Base-by-base conservation (phyloP, 306 rosid species). In the Gastrolobium villosum region DNA sequence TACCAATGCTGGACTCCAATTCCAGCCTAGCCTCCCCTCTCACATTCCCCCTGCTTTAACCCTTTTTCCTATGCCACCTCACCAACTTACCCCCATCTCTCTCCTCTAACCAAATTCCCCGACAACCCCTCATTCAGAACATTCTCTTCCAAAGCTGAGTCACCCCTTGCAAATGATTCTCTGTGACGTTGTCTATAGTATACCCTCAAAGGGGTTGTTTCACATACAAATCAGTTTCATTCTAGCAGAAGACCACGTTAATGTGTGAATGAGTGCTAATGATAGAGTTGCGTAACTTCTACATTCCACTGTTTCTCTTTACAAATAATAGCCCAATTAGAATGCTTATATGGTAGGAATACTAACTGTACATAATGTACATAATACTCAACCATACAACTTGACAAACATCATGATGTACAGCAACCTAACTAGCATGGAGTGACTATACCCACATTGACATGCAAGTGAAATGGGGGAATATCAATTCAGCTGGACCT, bases 351-450 rank as follows among this genome's bases (percentile, higher is more conserved):
- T 72, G 76, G 49, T 62, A 74, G 61, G 69, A 57, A 76, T 65
- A 84, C 76, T 70, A 56, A 70, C 88, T 91, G 85, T 84, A 77
- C 94, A 91, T 66, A 86, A 84, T 82, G 78, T 82, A 82, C 97
- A 87, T 79, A 76, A 31, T 69, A 85, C 86, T 63, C 59, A 62
- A 80, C 79, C 85, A 71, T 72, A 83, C 76, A 83, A 83, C 72
- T 85, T 34, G 74, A 76, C 44, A 76, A 69, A 71, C 71, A 63
- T 64, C 79, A 76, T 86, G 79, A 76, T 86, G 79, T 80, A 84
- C 76, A 79, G 64, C 74, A 75, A 70, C 79, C 85, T 79, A 84
- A 60, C 70, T 68, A 60, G 77, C 74, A 52, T 36, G 31, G 46
- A 77, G 52, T 31, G 70, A 70, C 36, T 15, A 74, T 70, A 75